A percentile compares a stretch with the other conserved stretches of the same genome.
Conservation (phyloP, 2,329 filamentous ascomycete species). For the Colletotrichum kahawae region DNA sequence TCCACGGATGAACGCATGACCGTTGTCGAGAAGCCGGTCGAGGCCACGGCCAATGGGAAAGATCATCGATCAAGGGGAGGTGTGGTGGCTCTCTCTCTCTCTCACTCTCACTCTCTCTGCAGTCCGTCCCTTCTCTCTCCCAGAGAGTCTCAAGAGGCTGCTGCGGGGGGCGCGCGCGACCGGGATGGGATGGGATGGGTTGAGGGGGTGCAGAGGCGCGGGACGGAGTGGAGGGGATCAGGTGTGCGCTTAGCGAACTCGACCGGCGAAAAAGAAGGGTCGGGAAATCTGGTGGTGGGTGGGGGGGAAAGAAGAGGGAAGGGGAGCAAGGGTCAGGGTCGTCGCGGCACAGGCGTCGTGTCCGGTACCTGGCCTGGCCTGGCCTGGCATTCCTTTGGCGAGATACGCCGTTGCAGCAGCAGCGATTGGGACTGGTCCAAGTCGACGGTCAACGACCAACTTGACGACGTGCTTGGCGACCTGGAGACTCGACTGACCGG, state of each 20-base stretch:
- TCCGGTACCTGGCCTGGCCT: neutral
- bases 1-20: conserved; percentile 58
- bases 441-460: neutral
- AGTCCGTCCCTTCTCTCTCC: neutral
- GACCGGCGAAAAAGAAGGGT: conserved; percentile 14
- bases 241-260: conserved; percentile 9
- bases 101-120: neutral
- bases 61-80: conserved; percentile 18
- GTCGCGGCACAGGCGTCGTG: conserved; percentile 3
- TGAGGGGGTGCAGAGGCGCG: neutral
- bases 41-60: conserved; percentile 17
- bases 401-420: neutral
- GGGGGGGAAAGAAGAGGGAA: neutral
- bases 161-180: neutral
- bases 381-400: neutral
- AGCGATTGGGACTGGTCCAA: neutral
- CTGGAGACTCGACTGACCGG: neutral
- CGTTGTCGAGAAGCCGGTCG: conserved; percentile 42
- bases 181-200: neutral
- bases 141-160: neutral
- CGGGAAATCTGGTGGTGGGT: conserved; percentile 9
- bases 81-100: neutral
- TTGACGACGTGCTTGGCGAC: neutral
- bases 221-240: conserved; percentile 1
- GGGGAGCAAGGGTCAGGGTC: neutral